Evolutionary conservation across 768 basidiomycete species (phyloP).

Genomic region (Mycena alexandri): DNA sequence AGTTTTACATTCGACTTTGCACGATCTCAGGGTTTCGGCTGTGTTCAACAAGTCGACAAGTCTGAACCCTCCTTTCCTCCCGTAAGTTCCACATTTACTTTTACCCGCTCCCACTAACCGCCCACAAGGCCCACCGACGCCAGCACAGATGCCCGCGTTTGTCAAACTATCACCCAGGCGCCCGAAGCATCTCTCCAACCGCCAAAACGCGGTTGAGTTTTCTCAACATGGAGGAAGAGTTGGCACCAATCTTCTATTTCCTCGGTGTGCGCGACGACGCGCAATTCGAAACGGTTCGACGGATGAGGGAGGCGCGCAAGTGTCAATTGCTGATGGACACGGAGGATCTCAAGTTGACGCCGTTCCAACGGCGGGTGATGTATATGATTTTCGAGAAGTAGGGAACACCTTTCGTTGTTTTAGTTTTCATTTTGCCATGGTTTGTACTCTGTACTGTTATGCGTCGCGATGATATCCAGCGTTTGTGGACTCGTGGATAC

Average conservation of each 20-base stretch:
- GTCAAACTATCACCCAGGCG: not conserved
- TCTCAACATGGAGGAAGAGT: conserved; percentile 20
- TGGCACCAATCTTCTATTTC: not conserved
- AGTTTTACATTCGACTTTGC: not conserved
- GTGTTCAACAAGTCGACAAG: not conserved
- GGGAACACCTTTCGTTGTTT: too few species aligned
- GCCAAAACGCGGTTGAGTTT: conserved; percentile 2
- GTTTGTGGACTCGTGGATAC: too few species aligned
- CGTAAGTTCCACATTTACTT: not conserved
- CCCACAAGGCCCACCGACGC: not conserved
- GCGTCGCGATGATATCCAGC: too few species aligned
- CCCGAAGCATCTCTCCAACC: not conserved
- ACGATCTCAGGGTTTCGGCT: not conserved
- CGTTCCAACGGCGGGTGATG: not conserved
- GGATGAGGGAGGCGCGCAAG: not conserved
- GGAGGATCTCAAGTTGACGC: not conserved
- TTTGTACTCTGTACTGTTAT: too few species aligned
- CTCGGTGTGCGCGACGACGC: conserved; percentile 1
- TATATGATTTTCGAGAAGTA: conserved; percentile 8
- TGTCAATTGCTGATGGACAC: not conserved
- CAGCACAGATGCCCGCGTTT: conserved; percentile 18
- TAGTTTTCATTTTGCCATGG: too few species aligned
- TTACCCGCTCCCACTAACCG: not conserved
- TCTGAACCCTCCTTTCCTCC: not conserved
- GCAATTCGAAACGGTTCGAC: not conserved